A percentile compares a stretch with the other conserved stretches of the same genome.
These are phyloP conservation scores for Pseudoscleropodium purum DNA, from an alignment of 225 moss, liverwort and hornwort genomes.

Conservation along the genomic window DNA sequence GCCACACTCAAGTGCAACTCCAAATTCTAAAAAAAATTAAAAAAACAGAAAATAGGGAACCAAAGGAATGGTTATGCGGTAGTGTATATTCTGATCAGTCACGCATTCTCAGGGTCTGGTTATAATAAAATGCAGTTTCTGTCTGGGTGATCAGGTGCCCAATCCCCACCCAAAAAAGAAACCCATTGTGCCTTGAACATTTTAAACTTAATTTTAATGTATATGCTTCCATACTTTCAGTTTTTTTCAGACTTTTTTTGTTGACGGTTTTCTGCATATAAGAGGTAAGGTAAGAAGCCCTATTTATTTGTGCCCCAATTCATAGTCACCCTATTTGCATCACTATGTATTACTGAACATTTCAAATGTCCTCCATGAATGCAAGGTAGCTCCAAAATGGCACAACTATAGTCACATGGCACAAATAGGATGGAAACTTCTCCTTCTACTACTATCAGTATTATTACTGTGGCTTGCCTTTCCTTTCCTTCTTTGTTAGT, in stretches of 20 bases:
- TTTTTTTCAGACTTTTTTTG: rapidly evolving
- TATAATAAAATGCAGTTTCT: neutral
- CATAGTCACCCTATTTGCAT: neutral
- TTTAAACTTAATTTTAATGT: neutral
- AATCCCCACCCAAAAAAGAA: too few species aligned
- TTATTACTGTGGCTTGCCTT: too few species aligned
- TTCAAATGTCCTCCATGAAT: neutral
- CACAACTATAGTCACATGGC: neutral
- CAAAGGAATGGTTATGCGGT: too few species aligned
- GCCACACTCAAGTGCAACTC: neutral
- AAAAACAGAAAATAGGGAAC: neutral
- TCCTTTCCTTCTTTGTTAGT: too few species aligned
- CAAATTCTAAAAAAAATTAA: too few species aligned
- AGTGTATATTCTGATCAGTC: neutral
- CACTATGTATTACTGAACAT: neutral
- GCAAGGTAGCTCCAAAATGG: neutral
- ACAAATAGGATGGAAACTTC: too few species aligned
- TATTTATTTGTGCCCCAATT: neutral
- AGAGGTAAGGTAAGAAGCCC: too few species aligned
- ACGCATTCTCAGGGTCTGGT: neutral
- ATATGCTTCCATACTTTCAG: too few species aligned
- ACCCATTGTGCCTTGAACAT: neutral
- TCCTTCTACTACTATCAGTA: neutral
- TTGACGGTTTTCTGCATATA: neutral
- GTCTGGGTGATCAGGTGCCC: neutral